Conservation (phyloP, 2,329 filamentous ascomycete genomes). For the Alternaria conjuncta region DNA sequence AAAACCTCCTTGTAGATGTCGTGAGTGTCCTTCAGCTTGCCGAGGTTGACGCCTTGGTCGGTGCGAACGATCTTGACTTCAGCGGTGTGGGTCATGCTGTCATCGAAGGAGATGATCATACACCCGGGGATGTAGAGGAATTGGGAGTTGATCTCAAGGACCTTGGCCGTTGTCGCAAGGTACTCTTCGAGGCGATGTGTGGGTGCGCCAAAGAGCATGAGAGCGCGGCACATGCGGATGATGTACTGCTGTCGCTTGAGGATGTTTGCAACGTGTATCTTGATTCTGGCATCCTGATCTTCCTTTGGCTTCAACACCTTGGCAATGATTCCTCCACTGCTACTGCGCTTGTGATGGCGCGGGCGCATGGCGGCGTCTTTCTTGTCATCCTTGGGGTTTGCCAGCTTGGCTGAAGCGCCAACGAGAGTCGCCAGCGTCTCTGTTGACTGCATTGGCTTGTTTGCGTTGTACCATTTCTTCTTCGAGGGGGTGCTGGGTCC, state of each 20-base stretch:
- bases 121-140: constrained; percentile 89
- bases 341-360: constrained; percentile 27
- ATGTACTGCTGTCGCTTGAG: constrained; percentile 83
- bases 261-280: constrained; percentile 68
- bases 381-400: constrained; percentile 36
- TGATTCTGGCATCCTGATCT: constrained; percentile 63
- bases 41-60: constrained; percentile 72
- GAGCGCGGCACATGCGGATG: constrained; percentile 79
- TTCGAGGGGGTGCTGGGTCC: constrained; percentile 34
- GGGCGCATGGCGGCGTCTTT: constrained; percentile 20
- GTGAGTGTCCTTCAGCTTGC: constrained; percentile 75
- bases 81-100: constrained; percentile 68
- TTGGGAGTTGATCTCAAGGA: constrained; percentile 84
- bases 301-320: constrained; percentile 39
- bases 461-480: constrained; percentile 41
- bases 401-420: constrained; percentile 36
- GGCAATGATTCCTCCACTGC: constrained; percentile 31
- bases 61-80: constrained; percentile 78
- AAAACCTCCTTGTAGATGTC: constrained; percentile 81
- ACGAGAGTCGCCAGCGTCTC: constrained; percentile 41
- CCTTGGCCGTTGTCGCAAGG: constrained; percentile 82
- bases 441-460: constrained; percentile 32
- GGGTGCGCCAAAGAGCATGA: constrained; percentile 90
- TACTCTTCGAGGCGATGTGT: constrained; percentile 92
- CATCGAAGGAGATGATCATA: constrained; percentile 91